Base-by-base conservation (phyloP, 1,284 basidiomycete genomes). In the Exobasidium cylindrosporum region DNA sequence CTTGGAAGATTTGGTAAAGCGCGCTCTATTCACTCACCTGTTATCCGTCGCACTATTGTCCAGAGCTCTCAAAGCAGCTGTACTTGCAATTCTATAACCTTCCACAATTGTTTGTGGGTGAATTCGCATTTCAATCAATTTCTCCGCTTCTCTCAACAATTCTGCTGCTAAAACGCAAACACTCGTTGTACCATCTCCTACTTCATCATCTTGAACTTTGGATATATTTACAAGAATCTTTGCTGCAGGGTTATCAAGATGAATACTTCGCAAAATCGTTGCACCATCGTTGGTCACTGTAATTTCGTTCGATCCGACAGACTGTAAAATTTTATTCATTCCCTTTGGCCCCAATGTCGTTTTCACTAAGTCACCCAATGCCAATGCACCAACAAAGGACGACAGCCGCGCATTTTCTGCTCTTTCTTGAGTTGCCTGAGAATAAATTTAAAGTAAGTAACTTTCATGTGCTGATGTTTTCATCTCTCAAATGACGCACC, bases 91-190 rank as follows among this genome's bases (percentile, higher is more conserved):
- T 66, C 95, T 86, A 83, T 89, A 98, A 1, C 96, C 96, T 80
- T 98, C 94, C n/a, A 97, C 87, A 68, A 99, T 94, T n/a, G 94
- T 97, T 82, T 98, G 96, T 0, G 96, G 96, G 82, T 98, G 96
- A 57, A 98, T 95, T 82, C 89, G 92, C 70, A 70, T 70, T 55
- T 86, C 88, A 72, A 98, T 91, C 70, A 99, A 82, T 82, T 93
- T 95, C 82, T 99, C 95, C 4, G 95, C 96, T 82, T 97, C 96
- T 62, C 96, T 83, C 68, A 99, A 80, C 62, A 98, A 82, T 80
- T 98, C 96, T 11, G 92, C 87, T 0, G 94, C 91, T 10, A 99
- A 83, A 1, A 99, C 94, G 67, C 91, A 93, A 40, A 98, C 95
- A 57, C 86, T 88, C 10, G 94, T 98, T 26, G 94, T 98, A 29